Conservation (phyloP, 805 yeast genomes). For the Wickerhamomyces bovis region DNA sequence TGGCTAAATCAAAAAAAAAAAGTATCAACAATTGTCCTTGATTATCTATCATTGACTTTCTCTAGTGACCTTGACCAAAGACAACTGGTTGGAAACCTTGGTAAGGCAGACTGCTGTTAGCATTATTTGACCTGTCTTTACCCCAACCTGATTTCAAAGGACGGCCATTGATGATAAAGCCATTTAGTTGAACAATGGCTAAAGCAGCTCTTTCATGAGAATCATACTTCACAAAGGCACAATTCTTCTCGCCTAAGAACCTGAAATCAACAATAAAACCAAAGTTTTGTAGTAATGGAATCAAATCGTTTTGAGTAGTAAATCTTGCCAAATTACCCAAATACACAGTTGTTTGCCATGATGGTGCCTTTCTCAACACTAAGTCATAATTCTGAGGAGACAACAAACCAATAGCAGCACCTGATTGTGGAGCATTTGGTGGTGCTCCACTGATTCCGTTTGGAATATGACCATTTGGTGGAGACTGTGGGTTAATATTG, state of each 20-base stretch:
- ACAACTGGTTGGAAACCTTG: conserved; percentile 10
- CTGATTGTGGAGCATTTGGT: neutral
- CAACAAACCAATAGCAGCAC: conserved; percentile 13
- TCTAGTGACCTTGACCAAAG: conserved; percentile 10
- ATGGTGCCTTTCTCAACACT: conserved; percentile 72
- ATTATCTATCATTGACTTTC: neutral
- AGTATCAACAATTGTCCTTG: neutral
- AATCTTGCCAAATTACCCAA: conserved; percentile 79
- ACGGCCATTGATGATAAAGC: conserved; percentile 69
- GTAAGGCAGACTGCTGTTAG: conserved; percentile 6
- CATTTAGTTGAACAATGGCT: conserved; percentile 74
- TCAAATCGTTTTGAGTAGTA: conserved; percentile 65
- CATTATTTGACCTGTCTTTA: conserved; percentile 37
- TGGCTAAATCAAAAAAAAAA: neutral
- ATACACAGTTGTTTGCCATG: conserved; percentile 81
- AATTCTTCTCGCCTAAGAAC: conserved; percentile 74
- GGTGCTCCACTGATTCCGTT: neutral
- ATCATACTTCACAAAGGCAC: conserved; percentile 85
- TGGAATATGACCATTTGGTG: neutral
- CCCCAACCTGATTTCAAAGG: conserved; percentile 88
- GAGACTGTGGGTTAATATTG: neutral
- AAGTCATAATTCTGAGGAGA: conserved; percentile 59
- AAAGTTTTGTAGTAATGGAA: conserved; percentile 69
- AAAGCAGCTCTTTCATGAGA: conserved; percentile 85
- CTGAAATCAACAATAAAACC: conserved; percentile 81